A percentile compares a stretch with the other conserved stretches of the same genome.
Evolutionary conservation across 1,139 yeast genomes (phyloP).

Genomic region (Tardiomyces blankii): DNA sequence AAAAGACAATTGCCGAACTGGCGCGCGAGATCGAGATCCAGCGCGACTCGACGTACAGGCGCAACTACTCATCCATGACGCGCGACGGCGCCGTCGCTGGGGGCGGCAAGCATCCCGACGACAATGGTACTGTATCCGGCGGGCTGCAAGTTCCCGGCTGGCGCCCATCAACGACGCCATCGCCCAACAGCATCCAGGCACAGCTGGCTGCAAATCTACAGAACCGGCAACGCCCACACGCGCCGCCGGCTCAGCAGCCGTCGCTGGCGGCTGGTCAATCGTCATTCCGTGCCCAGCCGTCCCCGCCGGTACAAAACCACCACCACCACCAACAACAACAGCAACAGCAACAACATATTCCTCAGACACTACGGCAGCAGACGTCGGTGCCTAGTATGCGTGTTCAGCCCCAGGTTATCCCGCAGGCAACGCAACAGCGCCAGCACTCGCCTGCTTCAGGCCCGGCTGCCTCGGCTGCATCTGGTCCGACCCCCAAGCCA

Average conservation of each 20-base stretch:
- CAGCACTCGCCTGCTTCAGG: neutral
- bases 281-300: constrained; percentile 13
- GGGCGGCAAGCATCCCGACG: neutral
- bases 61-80: neutral
- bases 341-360: constrained; percentile 1
- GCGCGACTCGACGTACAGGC: neutral
- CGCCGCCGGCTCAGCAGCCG: constrained; percentile 7
- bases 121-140: neutral
- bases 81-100: neutral
- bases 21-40: constrained; percentile 39
- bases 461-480: constrained; percentile 9
- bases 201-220: constrained; percentile 13
- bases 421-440: constrained; percentile 10
- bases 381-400: constrained; percentile 8
- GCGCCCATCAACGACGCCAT: constrained; percentile 6
- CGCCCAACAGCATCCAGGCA: constrained; percentile 14
- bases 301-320: neutral
- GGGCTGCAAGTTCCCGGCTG: neutral
- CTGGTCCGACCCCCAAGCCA: constrained; percentile 10
- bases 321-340: neutral
- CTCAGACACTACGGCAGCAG: constrained; percentile 9
- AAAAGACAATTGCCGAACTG: constrained; percentile 43
- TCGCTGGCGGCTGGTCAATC: constrained; percentile 17
- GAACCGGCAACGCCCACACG: constrained; percentile 5
- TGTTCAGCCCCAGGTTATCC: constrained; percentile 15